Conservation (phyloP, 345 rosid species). For the Brassica nigra region DNA sequence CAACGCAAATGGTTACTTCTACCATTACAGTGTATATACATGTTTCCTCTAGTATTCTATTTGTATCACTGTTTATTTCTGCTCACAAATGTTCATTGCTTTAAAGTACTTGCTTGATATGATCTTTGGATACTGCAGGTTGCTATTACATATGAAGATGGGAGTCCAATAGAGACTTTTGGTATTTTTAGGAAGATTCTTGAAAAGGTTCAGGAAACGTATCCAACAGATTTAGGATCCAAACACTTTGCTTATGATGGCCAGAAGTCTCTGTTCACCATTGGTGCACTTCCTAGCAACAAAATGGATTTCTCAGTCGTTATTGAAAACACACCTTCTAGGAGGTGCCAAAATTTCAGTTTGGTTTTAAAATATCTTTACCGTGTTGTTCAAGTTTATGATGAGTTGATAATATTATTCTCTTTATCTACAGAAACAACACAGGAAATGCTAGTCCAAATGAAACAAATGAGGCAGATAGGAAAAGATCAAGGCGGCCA, state of each 20-base stretch:
- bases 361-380: neutral
- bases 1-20: slow-evolving; percentile 58
- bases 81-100: neutral
- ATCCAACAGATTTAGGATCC: slow-evolving; percentile 52
- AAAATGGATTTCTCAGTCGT: slow-evolving; percentile 75
- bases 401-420: slow-evolving; percentile 7
- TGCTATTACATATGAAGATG: slow-evolving; percentile 73
- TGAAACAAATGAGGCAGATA: slow-evolving; percentile 51
- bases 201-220: slow-evolving; percentile 71
- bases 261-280: slow-evolving; percentile 74
- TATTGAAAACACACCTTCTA: slow-evolving; percentile 66
- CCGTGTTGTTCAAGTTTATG: neutral
- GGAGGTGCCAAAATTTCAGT: slow-evolving; percentile 45
- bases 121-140: slow-evolving; percentile 48
- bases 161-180: slow-evolving; percentile 72
- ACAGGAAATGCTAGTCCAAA: slow-evolving; percentile 60
- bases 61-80: neutral
- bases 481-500: slow-evolving; percentile 70
- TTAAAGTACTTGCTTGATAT: neutral
- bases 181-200: slow-evolving; percentile 73
- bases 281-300: slow-evolving; percentile 78
- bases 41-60: neutral
- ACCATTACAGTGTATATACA: slow-evolving; percentile 67
- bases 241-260: slow-evolving; percentile 94
- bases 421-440: slow-evolving; percentile 41